Percentiles rank a stretch among this genome's conserved stretches.
Conservation (phyloP, 495 filamentous ascomycete genomes). For the Clohesyomyces aquaticus region DNA sequence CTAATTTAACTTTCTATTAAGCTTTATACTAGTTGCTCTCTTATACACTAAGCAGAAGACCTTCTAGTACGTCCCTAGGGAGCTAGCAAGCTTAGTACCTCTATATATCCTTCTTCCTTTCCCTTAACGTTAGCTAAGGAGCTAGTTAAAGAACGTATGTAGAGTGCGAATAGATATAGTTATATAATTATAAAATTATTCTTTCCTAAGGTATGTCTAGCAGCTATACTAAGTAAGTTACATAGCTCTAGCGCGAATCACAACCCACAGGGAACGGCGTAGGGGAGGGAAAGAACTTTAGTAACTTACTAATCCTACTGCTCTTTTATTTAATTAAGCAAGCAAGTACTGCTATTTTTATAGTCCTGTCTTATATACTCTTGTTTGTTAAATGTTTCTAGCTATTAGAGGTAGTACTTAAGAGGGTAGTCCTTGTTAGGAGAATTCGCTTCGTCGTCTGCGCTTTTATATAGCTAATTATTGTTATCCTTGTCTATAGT, state of each 20-base stretch:
- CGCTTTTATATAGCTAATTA: no score
- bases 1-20: neutral
- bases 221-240: neutral
- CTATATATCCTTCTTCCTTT: neutral
- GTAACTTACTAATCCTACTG: conserved; percentile 5
- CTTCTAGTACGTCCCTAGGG: neutral
- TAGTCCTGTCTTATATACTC: conserved; percentile 25
- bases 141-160: neutral
- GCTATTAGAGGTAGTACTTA: conserved; percentile 8
- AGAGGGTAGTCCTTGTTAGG: neutral
- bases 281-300: neutral
- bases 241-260: neutral
- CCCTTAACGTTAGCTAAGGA: neutral
- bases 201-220: neutral
- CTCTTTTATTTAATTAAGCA: conserved; percentile 16
- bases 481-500: conserved; percentile 1
- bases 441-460: neutral
- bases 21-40: neutral
- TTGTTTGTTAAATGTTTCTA: conserved; percentile 10
- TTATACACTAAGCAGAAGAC: neutral
- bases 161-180: neutral
- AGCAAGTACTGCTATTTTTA: conserved; percentile 25
- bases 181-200: neutral
- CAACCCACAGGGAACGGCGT: no score
- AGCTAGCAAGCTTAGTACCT: neutral